These are phyloP conservation scores for Solanum raphanifolium DNA, from an alignment of 257 asterid genomes.

Conservation along the genomic window DNA sequence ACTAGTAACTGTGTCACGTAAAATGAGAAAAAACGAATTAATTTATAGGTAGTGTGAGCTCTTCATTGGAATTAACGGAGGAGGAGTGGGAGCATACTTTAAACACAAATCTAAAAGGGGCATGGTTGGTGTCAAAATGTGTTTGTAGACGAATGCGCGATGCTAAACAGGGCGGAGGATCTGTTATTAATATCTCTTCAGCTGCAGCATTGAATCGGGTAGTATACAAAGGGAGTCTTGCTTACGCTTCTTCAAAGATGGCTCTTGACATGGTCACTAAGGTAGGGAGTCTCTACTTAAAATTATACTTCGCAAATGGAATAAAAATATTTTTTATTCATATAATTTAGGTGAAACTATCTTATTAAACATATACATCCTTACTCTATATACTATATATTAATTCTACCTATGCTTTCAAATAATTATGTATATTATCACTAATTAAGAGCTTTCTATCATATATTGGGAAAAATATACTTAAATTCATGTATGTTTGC, in stretches of 20 bases:
- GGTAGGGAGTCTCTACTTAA: background rate
- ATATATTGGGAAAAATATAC: no score
- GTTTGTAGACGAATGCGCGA: background rate
- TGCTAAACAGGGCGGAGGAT: background rate
- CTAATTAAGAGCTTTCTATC: background rate
- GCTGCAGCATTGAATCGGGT: background rate
- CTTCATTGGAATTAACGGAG: background rate
- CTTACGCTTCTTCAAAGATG: constrained; percentile 18
- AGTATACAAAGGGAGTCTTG: constrained; percentile 6
- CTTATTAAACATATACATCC: no score
- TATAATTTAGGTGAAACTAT: no score
- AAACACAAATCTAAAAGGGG: background rate
- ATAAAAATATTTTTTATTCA: background rate
- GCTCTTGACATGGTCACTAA: background rate
- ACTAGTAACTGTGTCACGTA: background rate
- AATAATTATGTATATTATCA: background rate
- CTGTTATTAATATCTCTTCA: background rate
- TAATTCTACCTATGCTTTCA: no score
- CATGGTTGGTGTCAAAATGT: background rate
- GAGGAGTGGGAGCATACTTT: background rate
- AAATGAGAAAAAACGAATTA: background rate
- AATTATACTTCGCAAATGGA: background rate
- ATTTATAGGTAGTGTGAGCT: background rate
- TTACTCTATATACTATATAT: no score
- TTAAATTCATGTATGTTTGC: no score